Base-by-base conservation (phyloP, 1,284 basidiomycete genomes). In the Leucoagaricus sp. region DNA sequence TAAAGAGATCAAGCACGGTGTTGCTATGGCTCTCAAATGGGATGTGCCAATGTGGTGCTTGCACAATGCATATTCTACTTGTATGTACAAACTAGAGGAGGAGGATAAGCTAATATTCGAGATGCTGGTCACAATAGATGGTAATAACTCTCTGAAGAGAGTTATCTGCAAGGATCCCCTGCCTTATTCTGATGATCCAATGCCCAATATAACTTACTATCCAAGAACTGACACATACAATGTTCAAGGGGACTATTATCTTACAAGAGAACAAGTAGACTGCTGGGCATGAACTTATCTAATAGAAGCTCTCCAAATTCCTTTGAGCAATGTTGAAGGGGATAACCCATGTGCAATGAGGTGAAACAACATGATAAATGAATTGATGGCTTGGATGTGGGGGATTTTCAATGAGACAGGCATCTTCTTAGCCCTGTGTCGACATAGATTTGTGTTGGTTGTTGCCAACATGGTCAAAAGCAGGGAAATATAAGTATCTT, bases 351-450 rank as follows among this genome's bases (percentile, higher is more conserved):
- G 48, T 49, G 29, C 48, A 1, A 8, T 13, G 1, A 6, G 46
- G 15, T 71, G 67, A 68, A 58, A 36, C 5, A 69, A 71, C 26
- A 69, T 69, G 69, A 48, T 40, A 2, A 49, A 61, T 1, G 55
- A 63, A 8, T 5, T 61, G 3, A 67, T 64, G 0, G 54, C 59
- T 6, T 58, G 58, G 23, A 68, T 69, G 64, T 70, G 65, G 66
- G 63, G 62, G 0, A 58, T 72, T 0, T 72, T 70, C 48, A 69
- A 71, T 29, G 67, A 71, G 55, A 66, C 69, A 0, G 68, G 69
- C 0, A 61, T 69, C 1, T 72, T 72, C 42, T 19, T 71, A 2
- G 57, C 63, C 0, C 54, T 69, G 0, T 72, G 69, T 50, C 42
- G 53, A 0, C 67, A 68, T 51, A 51, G 58, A 0, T 60, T 63